A percentile compares a stretch with the other conserved stretches of the same genome.
These are phyloP conservation scores for Biscogniauxia mediterranea DNA, from an alignment of 2,329 filamentous ascomycete genomes.

Conservation along the genomic window DNA sequence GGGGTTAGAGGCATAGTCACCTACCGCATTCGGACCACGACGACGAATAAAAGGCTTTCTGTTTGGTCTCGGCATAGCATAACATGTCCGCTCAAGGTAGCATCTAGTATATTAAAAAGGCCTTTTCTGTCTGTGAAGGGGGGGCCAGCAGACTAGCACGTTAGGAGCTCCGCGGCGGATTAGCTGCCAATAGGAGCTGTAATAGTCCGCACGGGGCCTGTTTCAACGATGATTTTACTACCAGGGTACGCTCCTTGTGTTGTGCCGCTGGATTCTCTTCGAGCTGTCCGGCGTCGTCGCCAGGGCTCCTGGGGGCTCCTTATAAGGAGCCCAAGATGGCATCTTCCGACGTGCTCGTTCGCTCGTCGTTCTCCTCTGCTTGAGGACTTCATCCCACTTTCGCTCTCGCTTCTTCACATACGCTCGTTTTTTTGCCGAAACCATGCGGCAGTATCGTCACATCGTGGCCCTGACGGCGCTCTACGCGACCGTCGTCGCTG, in stretches of 20 bases:
- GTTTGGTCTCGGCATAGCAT: not conserved
- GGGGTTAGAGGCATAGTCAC: not conserved
- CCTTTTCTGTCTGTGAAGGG: too few species aligned
- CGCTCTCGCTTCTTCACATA: not conserved
- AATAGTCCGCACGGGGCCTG: not conserved
- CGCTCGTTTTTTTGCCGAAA: not conserved
- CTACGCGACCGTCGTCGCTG: not conserved
- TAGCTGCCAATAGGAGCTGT: not conserved
- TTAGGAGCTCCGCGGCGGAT: not conserved
- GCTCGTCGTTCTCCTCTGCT: not conserved
- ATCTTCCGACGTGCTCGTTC: not conserved
- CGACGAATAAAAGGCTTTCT: not conserved
- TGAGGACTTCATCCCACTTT: not conserved
- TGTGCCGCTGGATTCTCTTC: not conserved
- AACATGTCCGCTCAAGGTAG: not conserved
- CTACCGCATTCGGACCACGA: not conserved
- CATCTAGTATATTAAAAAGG: not conserved
- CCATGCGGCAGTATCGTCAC: not conserved
- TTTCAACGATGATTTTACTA: not conserved
- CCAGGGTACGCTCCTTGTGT: not conserved
- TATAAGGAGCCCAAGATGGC: not conserved
- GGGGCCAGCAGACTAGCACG: not conserved
- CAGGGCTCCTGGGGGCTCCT: not conserved
- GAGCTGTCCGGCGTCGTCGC: not conserved
- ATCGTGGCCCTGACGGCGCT: not conserved